Base-by-base conservation (phyloP, 139 green algal genomes). In the Nannochloris sp. region DNA sequence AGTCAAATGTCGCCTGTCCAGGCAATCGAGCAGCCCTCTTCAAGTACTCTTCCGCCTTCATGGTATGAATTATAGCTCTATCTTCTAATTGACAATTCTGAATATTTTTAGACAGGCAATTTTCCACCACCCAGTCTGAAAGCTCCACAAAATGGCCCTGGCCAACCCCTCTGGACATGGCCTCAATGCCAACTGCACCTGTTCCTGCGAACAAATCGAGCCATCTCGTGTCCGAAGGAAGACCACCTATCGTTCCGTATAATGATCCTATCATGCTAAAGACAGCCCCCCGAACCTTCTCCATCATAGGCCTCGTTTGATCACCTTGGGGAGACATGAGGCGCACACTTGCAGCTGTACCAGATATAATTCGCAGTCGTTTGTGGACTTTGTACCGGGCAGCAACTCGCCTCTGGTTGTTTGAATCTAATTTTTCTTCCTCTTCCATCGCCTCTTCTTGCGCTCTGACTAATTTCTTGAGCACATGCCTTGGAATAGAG, bases 121-220 rank as follows among this genome's bases (percentile, higher is more conserved):
- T 84, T 14, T 68, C 62, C 18, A 83, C 66, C 18, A 94, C 84
- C 84, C 85, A 95, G 4, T 78, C 71, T 80, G 92, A 87, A 74
- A 91, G 73, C 66, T 96, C 89, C 18, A 96, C 81, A 76, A 96
- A 96, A 76, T 95, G 86, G 1, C 66, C 67, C 71, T 92, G 66
- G 4, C 11, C 19, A 63, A 24, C 67, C 16, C 79, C 79, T 2
- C 83, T 62, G 0, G 82, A 89, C 27, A 88, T 56, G 3, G 81
- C 86, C 78, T 84, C 78, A 8, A 84, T 63, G 31, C 74, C 78
- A 24, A 83, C 72, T 15, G 71, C 69, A 3, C 74, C 87, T 8
- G 87, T 92, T 44, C 86, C 86, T 1, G 85, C 83, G 78, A 89
- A 95, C 23, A 90, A 71, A 71, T 95, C 87, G 31, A 95, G 75